Base-by-base conservation (phyloP, 2,329 filamentous ascomycete genomes). In the Xylaria sp. region DNA sequence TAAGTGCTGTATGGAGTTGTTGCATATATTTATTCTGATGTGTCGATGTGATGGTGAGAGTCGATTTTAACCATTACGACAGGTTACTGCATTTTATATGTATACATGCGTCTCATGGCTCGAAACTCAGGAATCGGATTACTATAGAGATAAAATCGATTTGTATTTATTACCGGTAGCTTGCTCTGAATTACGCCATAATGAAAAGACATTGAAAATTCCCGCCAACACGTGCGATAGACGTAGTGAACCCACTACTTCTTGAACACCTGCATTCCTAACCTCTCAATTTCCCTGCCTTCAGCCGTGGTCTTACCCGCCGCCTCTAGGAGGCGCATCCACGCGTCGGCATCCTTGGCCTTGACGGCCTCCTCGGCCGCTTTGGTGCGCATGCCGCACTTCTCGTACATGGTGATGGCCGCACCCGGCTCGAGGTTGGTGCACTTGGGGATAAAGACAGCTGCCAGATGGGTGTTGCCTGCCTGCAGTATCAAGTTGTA, bases 281-380 rank as follows among this genome's bases (percentile, higher is more conserved):
- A 80, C 70, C 90, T 85, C 78, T 97, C 93, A 76, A 98, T 91
- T 76, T 98, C 94, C 64, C 87, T 77, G 2, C 83, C 86, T 65
- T 90, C 87, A 21, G 84, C 79, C 54, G 89, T 88, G 33, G 83
- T 85, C 54, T 87, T 86, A 5, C 87, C 90, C 15, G 92, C 93
- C 67, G 90, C 92, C 59, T 85, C 85, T 67, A 92, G 82, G 66
- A 98, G 78, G 53, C 87, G 82, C 69, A 90, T 86, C 77, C 96
- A 87, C n/a, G 88, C 80, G 68, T 88, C 89, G 49, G 86, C 80
- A 73, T 99, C 91, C 76, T 91, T 96, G 62, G 85, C 83, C 78
- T 88, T 92, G 62, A 93, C 84, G 3, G 95, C 94, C 79, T 98
- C 95, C 78, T 98, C 93, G 3, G 90, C 95, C 2, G 95, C 95